Evolutionary conservation across 345 rosid species (phyloP).

Genomic region (Acer saccharum): DNA sequence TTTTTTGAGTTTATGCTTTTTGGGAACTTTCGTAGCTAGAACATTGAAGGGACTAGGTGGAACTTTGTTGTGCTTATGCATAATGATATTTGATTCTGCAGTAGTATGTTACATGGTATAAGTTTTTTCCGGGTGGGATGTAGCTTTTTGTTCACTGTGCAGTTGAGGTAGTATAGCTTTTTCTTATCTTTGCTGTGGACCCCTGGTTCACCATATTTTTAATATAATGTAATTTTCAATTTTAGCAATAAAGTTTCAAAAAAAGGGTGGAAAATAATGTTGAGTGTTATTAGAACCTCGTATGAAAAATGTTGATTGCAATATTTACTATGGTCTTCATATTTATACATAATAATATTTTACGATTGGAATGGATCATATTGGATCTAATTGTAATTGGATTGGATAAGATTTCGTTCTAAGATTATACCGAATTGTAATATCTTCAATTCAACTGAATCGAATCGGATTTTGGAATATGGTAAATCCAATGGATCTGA

Average conservation of each 20-base stretch:
- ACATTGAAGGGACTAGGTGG: conserved; percentile 16
- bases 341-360: no score
- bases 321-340: no score
- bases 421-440: no score
- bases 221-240: neutral
- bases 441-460: no score
- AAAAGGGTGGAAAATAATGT: no score
- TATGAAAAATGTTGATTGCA: no score
- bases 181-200: neutral
- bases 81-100: conserved; percentile 20
- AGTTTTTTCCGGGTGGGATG: neutral
- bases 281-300: no score
- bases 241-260: neutral
- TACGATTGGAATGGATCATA: no score
- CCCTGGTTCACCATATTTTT: neutral
- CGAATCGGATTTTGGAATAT: no score
- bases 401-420: no score
- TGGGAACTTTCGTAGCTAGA: neutral
- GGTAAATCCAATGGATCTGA: no score
- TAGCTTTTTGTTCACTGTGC: neutral
- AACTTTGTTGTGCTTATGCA: conserved; percentile 11
- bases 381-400: no score
- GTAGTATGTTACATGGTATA: neutral
- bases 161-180: neutral
- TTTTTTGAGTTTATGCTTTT: neutral